phyloP scores from a whole-genome alignment of 1,284 basidiomycete species.

The Tylopilus orsonianus region DNA sequence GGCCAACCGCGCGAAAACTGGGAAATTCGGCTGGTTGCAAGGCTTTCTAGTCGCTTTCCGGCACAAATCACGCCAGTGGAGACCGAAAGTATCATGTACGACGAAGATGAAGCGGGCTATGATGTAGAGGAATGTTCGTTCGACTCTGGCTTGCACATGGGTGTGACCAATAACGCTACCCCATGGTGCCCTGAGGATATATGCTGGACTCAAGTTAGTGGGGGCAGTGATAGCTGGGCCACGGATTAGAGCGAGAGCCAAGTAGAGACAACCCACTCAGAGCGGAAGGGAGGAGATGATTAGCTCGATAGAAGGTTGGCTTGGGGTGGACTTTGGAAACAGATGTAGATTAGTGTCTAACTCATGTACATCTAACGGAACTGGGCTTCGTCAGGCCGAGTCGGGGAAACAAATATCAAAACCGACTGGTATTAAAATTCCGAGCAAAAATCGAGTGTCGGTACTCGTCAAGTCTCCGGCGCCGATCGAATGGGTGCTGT shows the following conservation, averaged over 20 bases:
- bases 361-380: conserved; percentile 25
- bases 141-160: conserved; percentile 30
- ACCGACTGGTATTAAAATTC: conserved; percentile 28
- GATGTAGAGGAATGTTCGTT: conserved; percentile 22
- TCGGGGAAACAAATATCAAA: not conserved
- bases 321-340: conserved; percentile 9
- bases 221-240: conserved; percentile 10
- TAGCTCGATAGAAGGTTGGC: not conserved
- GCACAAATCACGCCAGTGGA: conserved; percentile 10
- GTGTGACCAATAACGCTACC: conserved; percentile 6
- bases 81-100: conserved; percentile 11
- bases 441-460: not conserved
- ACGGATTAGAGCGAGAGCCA: conserved; percentile 1
- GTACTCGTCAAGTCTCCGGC: conserved; percentile 18
- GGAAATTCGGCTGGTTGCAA: conserved; percentile 26
- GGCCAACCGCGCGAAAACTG: conserved; percentile 30
- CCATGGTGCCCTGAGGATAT: conserved; percentile 9
- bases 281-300: conserved; percentile 1
- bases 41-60: conserved; percentile 3
- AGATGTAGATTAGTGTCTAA: conserved; percentile 26
- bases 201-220: conserved; percentile 19
- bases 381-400: conserved; percentile 5
- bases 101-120: conserved; percentile 20
- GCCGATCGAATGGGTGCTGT: conserved; percentile 22
- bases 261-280: not conserved